Evolutionary conservation across 371 early-diverging fungal genomes (phyloP).

Genomic region (Funneliformis caledonium): DNA sequence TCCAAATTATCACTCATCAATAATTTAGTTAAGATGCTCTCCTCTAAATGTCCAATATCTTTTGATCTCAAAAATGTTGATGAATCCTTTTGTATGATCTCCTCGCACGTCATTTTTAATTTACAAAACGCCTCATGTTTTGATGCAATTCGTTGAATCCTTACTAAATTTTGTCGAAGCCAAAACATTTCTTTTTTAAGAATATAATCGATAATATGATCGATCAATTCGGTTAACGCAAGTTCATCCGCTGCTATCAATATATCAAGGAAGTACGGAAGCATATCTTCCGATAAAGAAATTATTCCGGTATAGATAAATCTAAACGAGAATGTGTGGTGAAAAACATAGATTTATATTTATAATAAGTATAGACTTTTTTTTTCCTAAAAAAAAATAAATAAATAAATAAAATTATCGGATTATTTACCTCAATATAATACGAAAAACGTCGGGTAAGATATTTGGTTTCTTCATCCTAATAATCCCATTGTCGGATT

Average conservation of each 20-base stretch:
- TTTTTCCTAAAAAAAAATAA: no score
- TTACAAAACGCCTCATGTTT: constrained; percentile 19
- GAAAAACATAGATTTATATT: not conserved
- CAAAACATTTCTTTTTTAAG: constrained; percentile 21
- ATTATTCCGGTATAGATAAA: constrained; percentile 25
- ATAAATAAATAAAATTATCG: not conserved
- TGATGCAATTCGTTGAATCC: not conserved
- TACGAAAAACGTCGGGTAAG: constrained; percentile 1
- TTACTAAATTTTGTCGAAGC: constrained; percentile 26
- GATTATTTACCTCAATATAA: constrained; percentile 23
- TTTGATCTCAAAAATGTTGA: constrained; percentile 19
- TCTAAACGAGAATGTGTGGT: not conserved
- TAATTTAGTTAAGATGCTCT: not conserved
- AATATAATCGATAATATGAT: constrained; percentile 26
- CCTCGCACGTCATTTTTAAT: constrained; percentile 2
- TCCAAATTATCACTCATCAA: constrained; percentile 31
- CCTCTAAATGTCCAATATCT: constrained; percentile 18
- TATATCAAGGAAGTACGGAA: not conserved
- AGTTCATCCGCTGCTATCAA: constrained; percentile 32
- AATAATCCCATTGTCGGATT: not conserved
- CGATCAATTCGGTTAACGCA: constrained; percentile 24
- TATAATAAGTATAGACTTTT: not conserved
- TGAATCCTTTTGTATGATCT: constrained; percentile 8
- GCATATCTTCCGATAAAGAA: not conserved
- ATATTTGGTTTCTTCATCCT: constrained; percentile 22